Conservation (phyloP, 2,329 filamentous ascomycete genomes). For the Pseudogymnoascus sp. region DNA sequence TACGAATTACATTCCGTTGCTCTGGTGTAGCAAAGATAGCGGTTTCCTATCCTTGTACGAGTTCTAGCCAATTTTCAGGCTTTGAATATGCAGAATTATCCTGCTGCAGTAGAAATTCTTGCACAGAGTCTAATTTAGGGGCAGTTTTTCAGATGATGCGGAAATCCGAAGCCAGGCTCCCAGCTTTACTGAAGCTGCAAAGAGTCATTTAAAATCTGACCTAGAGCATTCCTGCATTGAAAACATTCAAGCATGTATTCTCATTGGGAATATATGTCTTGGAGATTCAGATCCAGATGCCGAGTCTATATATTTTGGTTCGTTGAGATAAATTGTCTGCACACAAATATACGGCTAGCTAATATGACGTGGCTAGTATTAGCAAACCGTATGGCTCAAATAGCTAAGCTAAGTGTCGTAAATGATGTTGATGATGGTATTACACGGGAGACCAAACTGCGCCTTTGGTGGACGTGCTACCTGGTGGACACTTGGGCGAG, state of each 20-base stretch:
- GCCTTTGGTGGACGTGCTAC: constrained; percentile 29
- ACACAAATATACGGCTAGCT: neutral
- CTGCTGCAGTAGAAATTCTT: neutral
- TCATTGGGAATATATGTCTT: constrained; percentile 24
- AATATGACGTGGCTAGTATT: neutral
- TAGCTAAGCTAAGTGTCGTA: neutral
- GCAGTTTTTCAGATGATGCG: constrained; percentile 9
- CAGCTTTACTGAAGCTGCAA: constrained; percentile 15
- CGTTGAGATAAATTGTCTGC: neutral
- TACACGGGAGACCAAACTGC: constrained; percentile 20
- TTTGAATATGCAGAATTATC: neutral
- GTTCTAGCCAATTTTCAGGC: neutral
- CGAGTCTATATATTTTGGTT: constrained; percentile 28
- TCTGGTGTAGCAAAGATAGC: neutral
- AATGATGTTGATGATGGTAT: constrained; percentile 13
- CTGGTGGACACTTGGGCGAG: constrained; percentile 28
- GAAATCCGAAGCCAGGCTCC: constrained; percentile 8
- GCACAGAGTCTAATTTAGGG: constrained; percentile 9
- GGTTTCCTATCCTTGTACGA: neutral
- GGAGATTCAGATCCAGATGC: constrained; percentile 21
- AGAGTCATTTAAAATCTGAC: constrained; percentile 16
- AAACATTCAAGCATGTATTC: constrained; percentile 29
- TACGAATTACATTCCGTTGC: neutral
- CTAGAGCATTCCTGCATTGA: constrained; percentile 22
- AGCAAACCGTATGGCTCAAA: constrained; percentile 13